Base-by-base conservation (phyloP, 2,329 filamentous ascomycete species). In the Colletotrichum trifolii region DNA sequence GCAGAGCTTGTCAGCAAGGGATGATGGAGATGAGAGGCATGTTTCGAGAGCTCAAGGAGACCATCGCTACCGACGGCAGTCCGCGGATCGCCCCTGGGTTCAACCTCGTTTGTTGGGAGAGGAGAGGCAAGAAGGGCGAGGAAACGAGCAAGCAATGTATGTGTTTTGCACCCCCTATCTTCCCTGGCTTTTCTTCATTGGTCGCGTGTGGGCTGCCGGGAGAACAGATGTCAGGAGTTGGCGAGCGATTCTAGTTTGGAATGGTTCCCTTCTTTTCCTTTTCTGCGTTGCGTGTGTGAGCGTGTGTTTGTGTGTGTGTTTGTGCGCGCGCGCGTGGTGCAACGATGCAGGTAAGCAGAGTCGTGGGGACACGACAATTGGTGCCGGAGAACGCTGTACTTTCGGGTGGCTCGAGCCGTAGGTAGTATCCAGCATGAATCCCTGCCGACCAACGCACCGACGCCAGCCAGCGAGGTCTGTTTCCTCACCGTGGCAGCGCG, bases 181-280 rank as follows among this genome's bases (percentile, higher is more conserved):
- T 17, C 17, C 40, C 47, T 35, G 40, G 39, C 34, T 34, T 17
- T 43, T 40, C 47, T 46, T 40, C 25, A 45, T 42, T 47, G 38
- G 45, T 49, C 49, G 25, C 45, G 46, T 36, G 43, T 60, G 57
- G 57, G 45, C 57, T 40, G 13, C 49, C 38, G n/a, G 13, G 56
- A 61, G 61, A 55, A 60, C 50, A 64, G 61, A 64, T 46, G 57
- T 55, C 39, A 49, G 62, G 47, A 35, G 54, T 17, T 25, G 50
- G 47, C n/a, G 45, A 52, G 38, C 10, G 38, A 56, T 42, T n/a
- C 50, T 42, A 42, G 43, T 48, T 43, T 13, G 39, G 33, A 46
- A 46, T 49, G 33, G 9, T 13, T 40, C 48, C 55, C 25, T 45
- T 47, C 7, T 53, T 50, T 45, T 10, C 42, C 8, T 50, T 58